Percentiles rank a stretch among this genome's conserved stretches.
These are phyloP conservation scores for Flammula alnicola DNA, from an alignment of 1,284 basidiomycete genomes.

Conservation along the genomic window DNA sequence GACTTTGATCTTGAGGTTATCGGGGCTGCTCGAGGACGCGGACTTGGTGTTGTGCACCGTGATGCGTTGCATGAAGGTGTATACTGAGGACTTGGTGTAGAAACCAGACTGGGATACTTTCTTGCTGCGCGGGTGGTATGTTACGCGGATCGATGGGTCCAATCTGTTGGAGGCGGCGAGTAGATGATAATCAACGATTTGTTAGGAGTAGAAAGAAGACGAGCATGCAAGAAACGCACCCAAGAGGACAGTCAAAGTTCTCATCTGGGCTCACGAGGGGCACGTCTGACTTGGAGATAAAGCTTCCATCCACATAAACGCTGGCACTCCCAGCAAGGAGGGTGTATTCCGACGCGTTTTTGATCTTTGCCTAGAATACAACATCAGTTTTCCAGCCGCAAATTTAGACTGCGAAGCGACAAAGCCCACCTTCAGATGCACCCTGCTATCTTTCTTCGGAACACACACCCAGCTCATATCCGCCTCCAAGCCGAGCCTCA, in stretches of 20 bases:
- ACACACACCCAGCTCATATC: slow-evolving; percentile 40
- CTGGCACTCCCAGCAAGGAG: slow-evolving; percentile 36
- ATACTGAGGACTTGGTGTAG: slow-evolving; percentile 30
- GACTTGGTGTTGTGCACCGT: slow-evolving; percentile 34
- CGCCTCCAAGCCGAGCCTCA: slow-evolving; percentile 33
- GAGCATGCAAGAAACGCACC: no score
- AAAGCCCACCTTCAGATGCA: slow-evolving; percentile 36
- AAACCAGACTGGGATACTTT: slow-evolving; percentile 35
- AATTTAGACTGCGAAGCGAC: not conserved
- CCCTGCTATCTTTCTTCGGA: slow-evolving; percentile 36
- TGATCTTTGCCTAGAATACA: slow-evolving; percentile 37
- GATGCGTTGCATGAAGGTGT: slow-evolving; percentile 26
- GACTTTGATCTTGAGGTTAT: slow-evolving; percentile 31
- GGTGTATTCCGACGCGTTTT: slow-evolving; percentile 43
- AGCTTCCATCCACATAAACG: slow-evolving; percentile 43
- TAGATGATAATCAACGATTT: no score
- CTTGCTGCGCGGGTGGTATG: slow-evolving; percentile 34
- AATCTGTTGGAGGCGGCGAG: slow-evolving; percentile 28
- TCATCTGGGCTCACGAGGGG: slow-evolving; percentile 35
- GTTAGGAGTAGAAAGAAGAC: not conserved
- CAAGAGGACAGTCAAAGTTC: slow-evolving; percentile 39
- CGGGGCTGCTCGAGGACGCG: slow-evolving; percentile 1
- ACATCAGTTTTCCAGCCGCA: not conserved
- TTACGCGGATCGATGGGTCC: slow-evolving; percentile 39
- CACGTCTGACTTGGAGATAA: slow-evolving; percentile 35